These are phyloP conservation scores for Trichoderma sp. DNA, from an alignment of 2,329 filamentous ascomycete species.

Conservation along the genomic window DNA sequence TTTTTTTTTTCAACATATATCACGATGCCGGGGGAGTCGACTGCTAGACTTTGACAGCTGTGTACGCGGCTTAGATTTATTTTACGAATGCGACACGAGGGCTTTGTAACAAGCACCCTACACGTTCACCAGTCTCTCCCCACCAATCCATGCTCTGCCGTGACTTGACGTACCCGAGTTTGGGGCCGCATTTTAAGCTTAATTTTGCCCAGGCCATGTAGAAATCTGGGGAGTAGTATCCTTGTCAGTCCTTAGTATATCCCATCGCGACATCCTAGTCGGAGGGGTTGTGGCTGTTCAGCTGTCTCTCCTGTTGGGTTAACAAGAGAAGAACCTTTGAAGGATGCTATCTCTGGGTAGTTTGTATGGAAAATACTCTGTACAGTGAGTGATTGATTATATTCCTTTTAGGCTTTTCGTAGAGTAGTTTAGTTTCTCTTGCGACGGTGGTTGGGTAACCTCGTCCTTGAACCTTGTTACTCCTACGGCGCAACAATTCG, in stretches of 20 bases:
- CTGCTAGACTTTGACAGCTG: neutral
- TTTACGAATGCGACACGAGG: neutral
- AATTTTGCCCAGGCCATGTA: neutral
- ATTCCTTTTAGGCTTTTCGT: no score
- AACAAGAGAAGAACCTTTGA: no score
- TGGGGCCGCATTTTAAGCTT: neutral
- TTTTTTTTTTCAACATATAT: neutral
- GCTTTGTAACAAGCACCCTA: neutral
- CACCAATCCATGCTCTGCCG: neutral
- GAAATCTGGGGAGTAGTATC: neutral
- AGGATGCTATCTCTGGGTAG: no score
- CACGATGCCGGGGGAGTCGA: neutral
- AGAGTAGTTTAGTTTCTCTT: no score
- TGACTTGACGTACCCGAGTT: neutral
- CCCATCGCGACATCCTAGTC: neutral
- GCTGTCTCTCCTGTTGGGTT: neutral
- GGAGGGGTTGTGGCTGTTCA: neutral
- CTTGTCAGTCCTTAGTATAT: neutral
- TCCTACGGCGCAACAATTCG: no score
- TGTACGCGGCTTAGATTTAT: neutral
- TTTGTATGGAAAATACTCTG: neutral
- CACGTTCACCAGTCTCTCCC: neutral
- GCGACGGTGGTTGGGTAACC: no score
- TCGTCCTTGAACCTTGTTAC: no score
- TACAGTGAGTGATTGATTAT: no score